Evolutionary conservation across 2,329 filamentous ascomycete species (phyloP).

Genomic region (Septoria petroselini): DNA sequence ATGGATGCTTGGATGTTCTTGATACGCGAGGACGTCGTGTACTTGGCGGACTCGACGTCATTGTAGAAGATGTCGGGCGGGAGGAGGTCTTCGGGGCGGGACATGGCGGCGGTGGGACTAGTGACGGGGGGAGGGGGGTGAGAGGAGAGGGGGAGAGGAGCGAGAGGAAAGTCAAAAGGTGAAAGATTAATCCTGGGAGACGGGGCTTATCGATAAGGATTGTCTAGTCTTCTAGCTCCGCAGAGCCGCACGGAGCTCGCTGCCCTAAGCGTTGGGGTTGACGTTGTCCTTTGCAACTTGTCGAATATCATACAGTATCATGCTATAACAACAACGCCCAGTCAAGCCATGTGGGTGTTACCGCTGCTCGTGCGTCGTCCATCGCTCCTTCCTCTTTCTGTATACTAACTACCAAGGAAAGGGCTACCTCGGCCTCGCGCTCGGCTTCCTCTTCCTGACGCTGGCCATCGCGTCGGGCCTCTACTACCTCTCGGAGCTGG

Average conservation of each 20-base stretch:
- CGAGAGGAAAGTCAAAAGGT: no score
- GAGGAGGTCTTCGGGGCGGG: slow-evolving; percentile 90
- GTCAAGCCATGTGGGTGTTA: slow-evolving; percentile 90
- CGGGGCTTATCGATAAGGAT: slow-evolving; percentile 1
- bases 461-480: slow-evolving; percentile 96
- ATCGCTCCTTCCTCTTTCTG: background rate
- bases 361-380: slow-evolving; percentile 61
- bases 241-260: slow-evolving; percentile 1
- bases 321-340: slow-evolving; percentile 4
- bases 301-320: no score
- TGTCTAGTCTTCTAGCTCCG: background rate
- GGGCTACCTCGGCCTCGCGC: slow-evolving; percentile 79
- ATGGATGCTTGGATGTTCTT: slow-evolving; percentile 92
- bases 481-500: slow-evolving; percentile 96
- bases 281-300: no score
- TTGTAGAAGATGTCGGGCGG: slow-evolving; percentile 97
- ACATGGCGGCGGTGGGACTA: slow-evolving; percentile 61
- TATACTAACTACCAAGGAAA: slow-evolving; percentile 17
- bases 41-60: slow-evolving; percentile 92
- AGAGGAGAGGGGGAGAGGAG: background rate
- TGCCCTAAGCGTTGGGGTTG: background rate
- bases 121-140: background rate
- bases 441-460: slow-evolving; percentile 92
- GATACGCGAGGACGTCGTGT: slow-evolving; percentile 93
- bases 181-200: slow-evolving; percentile 6